phyloP scores from a whole-genome alignment of 306 rosid species.

The Fragaria nilgerrensis region DNA sequence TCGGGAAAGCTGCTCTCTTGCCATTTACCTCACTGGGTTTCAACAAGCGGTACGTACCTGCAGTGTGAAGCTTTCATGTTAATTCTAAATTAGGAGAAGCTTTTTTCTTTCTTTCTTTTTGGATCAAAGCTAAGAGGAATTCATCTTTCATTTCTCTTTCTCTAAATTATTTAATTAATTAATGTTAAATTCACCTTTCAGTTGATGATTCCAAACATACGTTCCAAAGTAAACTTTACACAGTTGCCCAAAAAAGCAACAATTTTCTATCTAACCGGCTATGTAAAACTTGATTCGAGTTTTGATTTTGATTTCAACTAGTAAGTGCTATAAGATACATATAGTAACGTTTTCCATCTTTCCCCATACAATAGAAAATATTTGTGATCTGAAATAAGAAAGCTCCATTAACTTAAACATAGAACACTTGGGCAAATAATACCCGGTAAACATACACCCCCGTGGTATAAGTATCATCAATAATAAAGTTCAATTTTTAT shows the following conservation, averaged over 20 bases:
- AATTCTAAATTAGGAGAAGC: neutral
- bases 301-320: neutral
- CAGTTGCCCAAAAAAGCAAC: too few species aligned
- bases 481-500: too few species aligned
- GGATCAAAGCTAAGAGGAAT: neutral
- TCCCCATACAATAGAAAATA: too few species aligned
- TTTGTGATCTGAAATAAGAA: too few species aligned
- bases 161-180: neutral
- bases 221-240: neutral
- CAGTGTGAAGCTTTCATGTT: neutral
- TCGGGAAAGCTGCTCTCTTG: constrained; percentile 69
- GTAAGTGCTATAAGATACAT: neutral
- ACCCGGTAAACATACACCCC: too few species aligned
- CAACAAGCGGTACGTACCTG: constrained; percentile 59
- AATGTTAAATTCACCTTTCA: neutral
- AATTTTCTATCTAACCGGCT: too few species aligned
- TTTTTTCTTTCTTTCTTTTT: neutral
- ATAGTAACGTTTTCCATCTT: too few species aligned
- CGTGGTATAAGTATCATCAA: too few species aligned
- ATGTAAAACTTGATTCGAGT: neutral
- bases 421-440: too few species aligned
- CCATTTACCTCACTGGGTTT: constrained; percentile 80
- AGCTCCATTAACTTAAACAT: too few species aligned
- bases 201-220: neutral
- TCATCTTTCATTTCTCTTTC: neutral